Evolutionary conservation across 352 stramenopile species (phyloP).

Genomic region (Phytophthora ohioensis): DNA sequence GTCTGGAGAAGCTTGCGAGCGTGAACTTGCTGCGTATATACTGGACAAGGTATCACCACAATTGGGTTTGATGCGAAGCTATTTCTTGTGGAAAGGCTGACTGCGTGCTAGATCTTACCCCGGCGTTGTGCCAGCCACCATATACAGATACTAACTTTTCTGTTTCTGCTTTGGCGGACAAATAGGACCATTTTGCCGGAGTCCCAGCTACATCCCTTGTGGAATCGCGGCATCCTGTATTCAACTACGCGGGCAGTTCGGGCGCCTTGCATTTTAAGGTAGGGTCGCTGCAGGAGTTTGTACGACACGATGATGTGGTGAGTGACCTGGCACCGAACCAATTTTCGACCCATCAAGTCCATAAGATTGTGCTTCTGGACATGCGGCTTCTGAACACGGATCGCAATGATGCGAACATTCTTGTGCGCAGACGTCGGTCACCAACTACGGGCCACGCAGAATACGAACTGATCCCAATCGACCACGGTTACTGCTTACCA

Average conservation of each 20-base stretch:
- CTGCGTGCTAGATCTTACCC: neutral
- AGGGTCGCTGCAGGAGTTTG: slow-evolving; percentile 97
- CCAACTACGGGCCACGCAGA: slow-evolving; percentile 59
- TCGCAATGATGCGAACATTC: slow-evolving; percentile 97
- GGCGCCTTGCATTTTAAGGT: slow-evolving; percentile 90
- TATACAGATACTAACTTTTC: slow-evolving; percentile 26
- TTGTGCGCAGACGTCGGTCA: slow-evolving; percentile 89
- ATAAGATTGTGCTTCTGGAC: slow-evolving; percentile 99
- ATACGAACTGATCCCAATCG: slow-evolving; percentile 98
- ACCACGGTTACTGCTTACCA: slow-evolving; percentile 98
- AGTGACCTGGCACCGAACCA: slow-evolving; percentile 94
- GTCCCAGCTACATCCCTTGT: slow-evolving; percentile 84
- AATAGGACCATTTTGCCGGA: slow-evolving; percentile 86
- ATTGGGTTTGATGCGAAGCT: slow-evolving; percentile 6
- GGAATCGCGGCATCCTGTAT: slow-evolving; percentile 77
- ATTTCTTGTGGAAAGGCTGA: slow-evolving; percentile 4
- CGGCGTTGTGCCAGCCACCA: neutral
- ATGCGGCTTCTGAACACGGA: slow-evolving; percentile 99
- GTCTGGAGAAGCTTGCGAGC: slow-evolving; percentile 96
- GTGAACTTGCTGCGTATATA: slow-evolving; percentile 98
- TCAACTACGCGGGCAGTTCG: slow-evolving; percentile 68
- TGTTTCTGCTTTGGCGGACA: slow-evolving; percentile 34
- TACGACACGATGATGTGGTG: slow-evolving; percentile 94
- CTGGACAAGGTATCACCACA: slow-evolving; percentile 83
- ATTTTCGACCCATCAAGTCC: slow-evolving; percentile 93